Evolutionary conservation across 2,329 filamentous ascomycete species (phyloP).

Genomic region (Fusarium concolor): DNA sequence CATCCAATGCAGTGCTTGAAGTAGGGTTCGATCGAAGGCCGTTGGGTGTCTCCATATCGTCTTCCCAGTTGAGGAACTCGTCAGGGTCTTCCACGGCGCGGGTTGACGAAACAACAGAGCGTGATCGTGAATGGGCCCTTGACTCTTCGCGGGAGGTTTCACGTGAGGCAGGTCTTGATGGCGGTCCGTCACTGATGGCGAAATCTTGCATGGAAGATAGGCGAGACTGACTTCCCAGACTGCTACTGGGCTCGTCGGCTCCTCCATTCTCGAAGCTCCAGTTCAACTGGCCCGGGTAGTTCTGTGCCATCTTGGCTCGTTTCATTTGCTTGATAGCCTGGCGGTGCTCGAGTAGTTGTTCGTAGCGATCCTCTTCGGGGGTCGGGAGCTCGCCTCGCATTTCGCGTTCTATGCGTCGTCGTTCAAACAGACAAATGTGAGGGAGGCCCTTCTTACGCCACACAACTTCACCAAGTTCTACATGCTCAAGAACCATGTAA

Average conservation of each 20-base stretch:
- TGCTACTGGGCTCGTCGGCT: constrained; percentile 63
- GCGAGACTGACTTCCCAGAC: constrained; percentile 55
- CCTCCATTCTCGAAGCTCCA: constrained; percentile 89
- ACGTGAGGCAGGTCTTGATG: constrained; percentile 55
- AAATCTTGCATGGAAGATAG: constrained; percentile 57
- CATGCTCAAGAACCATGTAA: constrained; percentile 96
- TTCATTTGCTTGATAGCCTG: constrained; percentile 68
- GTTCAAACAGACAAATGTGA: constrained; percentile 86
- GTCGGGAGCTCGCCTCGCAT: constrained; percentile 69
- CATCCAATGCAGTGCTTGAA: constrained; percentile 73
- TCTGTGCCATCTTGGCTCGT: constrained; percentile 64
- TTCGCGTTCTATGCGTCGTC: constrained; percentile 80
- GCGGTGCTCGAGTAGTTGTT: constrained; percentile 68
- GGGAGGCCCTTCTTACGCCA: constrained; percentile 92
- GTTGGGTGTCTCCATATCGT: constrained; percentile 66
- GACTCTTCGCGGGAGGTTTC: constrained; percentile 57
- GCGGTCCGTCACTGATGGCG: constrained; percentile 50
- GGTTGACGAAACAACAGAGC: constrained; percentile 58
- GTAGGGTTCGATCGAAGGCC: constrained; percentile 64
- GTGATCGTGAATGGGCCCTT: constrained; percentile 59
- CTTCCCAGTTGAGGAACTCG: constrained; percentile 55
- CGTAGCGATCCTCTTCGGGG: constrained; percentile 70
- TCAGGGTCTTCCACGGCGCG: constrained; percentile 51
- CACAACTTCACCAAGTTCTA: constrained; percentile 91
- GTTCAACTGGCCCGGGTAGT: constrained; percentile 66